Evolutionary conservation across 139 green algal species (phyloP).

Genomic region (Bryopsis sp.): DNA sequence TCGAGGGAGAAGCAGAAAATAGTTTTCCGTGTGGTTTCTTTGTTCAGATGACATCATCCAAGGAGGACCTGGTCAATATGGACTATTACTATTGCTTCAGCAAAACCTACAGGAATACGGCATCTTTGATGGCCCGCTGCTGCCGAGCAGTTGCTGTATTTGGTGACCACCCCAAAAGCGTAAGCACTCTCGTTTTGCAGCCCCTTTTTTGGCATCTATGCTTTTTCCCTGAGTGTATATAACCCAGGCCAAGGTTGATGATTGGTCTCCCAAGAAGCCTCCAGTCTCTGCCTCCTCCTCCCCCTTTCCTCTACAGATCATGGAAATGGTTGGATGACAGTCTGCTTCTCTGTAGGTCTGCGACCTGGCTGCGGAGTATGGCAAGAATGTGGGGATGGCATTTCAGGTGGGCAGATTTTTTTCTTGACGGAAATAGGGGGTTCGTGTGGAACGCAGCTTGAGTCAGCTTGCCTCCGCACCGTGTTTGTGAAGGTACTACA

Average conservation of each 20-base stretch:
- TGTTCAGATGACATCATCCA: constrained; percentile 78
- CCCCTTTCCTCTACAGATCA: no score
- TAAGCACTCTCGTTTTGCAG: constrained; percentile 7
- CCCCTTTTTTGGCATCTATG: no score
- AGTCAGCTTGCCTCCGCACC: no score
- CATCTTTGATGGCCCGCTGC: constrained; percentile 90
- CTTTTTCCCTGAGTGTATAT: not conserved
- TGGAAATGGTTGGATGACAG: no score
- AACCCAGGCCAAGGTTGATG: no score
- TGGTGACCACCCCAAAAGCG: constrained; percentile 32
- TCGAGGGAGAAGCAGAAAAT: no score
- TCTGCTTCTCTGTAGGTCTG: constrained; percentile 33
- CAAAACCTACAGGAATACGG: constrained; percentile 97
- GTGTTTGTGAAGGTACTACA: no score
- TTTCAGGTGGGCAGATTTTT: constrained; percentile 66
- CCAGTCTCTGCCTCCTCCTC: no score
- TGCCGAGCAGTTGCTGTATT: constrained; percentile 70
- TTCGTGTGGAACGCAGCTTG: no score
- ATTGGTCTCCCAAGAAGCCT: no score
- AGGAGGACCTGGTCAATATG: constrained; percentile 57
- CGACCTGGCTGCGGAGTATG: constrained; percentile 62
- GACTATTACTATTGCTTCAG: constrained; percentile 79
- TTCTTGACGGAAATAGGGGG: not conserved
- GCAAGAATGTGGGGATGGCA: constrained; percentile 82
- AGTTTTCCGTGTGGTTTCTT: no score